Evolutionary conservation across 176 grass and related monocot genomes (phyloP).

Genomic region (Zea luxurians): DNA sequence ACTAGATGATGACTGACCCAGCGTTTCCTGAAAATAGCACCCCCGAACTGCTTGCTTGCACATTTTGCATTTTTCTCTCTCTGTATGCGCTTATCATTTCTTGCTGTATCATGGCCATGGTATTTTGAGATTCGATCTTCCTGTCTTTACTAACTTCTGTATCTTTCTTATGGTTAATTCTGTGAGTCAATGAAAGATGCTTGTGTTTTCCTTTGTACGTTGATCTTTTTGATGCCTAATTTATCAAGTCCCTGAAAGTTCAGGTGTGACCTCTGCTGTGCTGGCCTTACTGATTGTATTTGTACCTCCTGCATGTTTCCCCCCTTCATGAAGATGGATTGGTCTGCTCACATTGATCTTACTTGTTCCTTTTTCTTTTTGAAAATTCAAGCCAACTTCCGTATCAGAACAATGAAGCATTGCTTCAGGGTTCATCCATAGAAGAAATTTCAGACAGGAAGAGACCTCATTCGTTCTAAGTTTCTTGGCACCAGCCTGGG

Average conservation of each 20-base stretch:
- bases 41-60: conserved; percentile 21
- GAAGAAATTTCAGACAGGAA: too few relatives aligned
- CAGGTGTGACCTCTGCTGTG: neutral
- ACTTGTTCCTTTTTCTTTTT: neutral
- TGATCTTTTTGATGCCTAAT: neutral
- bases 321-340: neutral
- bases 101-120: conserved; percentile 14
- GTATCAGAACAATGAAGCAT: too few relatives aligned
- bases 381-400: neutral
- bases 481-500: too few relatives aligned
- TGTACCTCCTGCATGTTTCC: neutral
- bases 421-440: too few relatives aligned
- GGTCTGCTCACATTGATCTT: neutral
- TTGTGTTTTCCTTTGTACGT: conserved; percentile 28
- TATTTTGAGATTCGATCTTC: conserved; percentile 30
- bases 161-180: conserved; percentile 36
- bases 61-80: conserved; percentile 34
- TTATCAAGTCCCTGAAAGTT: conserved; percentile 19
- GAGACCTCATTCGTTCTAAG: too few relatives aligned
- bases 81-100: conserved; percentile 33
- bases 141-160: conserved; percentile 33
- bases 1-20: conserved; percentile 47
- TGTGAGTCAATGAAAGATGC: conserved; percentile 45
- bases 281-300: neutral
- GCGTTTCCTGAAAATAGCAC: conserved; percentile 49